phyloP scores from a whole-genome alignment of 208 protist genomes.

The Leishmania gerbilli region DNA sequence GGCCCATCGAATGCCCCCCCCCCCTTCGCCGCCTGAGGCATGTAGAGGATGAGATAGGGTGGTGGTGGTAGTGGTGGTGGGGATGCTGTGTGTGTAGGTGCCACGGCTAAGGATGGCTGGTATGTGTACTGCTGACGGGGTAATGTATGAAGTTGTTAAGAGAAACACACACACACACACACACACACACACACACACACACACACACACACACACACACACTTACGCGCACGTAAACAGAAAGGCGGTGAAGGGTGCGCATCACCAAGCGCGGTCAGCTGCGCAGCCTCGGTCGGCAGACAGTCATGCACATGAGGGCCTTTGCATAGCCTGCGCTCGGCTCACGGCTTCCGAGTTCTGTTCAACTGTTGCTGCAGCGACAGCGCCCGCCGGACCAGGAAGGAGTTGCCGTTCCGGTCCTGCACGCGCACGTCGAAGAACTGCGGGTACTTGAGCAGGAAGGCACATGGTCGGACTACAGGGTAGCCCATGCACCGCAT shows the following conservation, averaged over 20 bases:
- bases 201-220: neutral
- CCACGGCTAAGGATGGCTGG: neutral
- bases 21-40: no score
- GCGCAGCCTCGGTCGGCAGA: neutral
- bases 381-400: constrained; percentile 54
- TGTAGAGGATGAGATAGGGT: neutral
- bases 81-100: neutral
- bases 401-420: constrained; percentile 18
- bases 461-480: constrained; percentile 25
- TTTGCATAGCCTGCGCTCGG: neutral
- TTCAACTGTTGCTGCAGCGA: constrained; percentile 38
- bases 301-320: neutral
- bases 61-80: neutral
- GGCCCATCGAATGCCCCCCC: neutral
- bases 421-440: constrained; percentile 68
- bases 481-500: constrained; percentile 68
- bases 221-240: no score
- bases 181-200: no score
- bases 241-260: neutral
- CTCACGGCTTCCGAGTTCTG: neutral
- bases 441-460: constrained; percentile 58
- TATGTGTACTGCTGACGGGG: neutral
- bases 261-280: neutral
- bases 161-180: neutral
- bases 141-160: neutral